These are phyloP conservation scores for Pichia rugopelliculosa DNA, from an alignment of 805 yeast genomes.

Conservation along the genomic window DNA sequence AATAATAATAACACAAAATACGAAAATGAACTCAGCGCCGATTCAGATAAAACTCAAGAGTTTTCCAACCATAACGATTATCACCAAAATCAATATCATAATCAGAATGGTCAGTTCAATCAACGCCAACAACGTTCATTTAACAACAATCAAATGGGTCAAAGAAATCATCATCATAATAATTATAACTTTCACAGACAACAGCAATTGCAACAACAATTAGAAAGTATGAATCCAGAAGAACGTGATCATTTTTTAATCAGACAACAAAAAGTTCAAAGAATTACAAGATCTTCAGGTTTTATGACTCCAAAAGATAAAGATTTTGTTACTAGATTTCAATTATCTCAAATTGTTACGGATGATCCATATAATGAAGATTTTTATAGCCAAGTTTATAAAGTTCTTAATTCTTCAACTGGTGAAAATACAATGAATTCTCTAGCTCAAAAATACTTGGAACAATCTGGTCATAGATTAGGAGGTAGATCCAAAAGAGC, in stretches of 20 bases:
- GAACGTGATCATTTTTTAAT: constrained; percentile 59
- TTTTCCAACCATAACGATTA: constrained; percentile 5
- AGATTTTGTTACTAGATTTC: constrained; percentile 90
- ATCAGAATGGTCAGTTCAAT: neutral
- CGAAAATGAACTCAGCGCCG: neutral
- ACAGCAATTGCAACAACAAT: constrained; percentile 25
- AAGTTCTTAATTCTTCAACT: constrained; percentile 57
- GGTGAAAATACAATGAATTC: constrained; percentile 58
- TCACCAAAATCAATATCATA: neutral
- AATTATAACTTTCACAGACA: constrained; percentile 21
- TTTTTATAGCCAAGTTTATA: constrained; percentile 89
- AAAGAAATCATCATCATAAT: constrained; percentile 7
- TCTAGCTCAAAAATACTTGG: constrained; percentile 88
- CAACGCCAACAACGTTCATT: constrained; percentile 9
- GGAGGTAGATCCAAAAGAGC: constrained; percentile 82
- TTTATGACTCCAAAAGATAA: constrained; percentile 96
- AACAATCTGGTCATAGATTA: constrained; percentile 83
- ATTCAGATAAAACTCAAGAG: neutral
- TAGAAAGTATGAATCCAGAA: constrained; percentile 53
- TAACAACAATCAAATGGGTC: constrained; percentile 5
- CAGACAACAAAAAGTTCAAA: constrained; percentile 68
- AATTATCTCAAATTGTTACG: constrained; percentile 89
- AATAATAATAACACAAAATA: neutral
- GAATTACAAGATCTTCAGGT: constrained; percentile 78
- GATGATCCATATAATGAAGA: constrained; percentile 97